These are phyloP conservation scores for Phalaenopsis equestris DNA, from an alignment of 106 monocot species.

Conservation along the genomic window DNA sequence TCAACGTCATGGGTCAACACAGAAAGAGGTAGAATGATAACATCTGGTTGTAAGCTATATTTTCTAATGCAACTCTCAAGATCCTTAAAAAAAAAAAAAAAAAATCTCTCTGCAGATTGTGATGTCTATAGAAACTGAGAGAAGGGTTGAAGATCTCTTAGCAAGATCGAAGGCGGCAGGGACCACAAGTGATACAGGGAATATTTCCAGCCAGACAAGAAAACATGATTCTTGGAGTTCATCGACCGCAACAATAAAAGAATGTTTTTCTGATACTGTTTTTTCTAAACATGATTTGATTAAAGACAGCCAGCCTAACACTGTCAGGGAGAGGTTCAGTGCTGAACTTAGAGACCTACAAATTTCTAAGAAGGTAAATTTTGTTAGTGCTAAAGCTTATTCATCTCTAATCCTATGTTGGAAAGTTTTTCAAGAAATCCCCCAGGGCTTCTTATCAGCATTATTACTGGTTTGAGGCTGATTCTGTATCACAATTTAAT, in stretches of 20 bases:
- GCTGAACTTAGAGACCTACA: constrained; percentile 67
- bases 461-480: neutral
- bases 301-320: constrained; percentile 12
- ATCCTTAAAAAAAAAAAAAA: neutral
- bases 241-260: constrained; percentile 25
- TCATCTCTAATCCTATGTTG: neutral
- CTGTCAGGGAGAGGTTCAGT: constrained; percentile 47
- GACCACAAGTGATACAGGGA: constrained; percentile 15
- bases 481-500: neutral
- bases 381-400: neutral
- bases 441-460: neutral
- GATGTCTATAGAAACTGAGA: constrained; percentile 87
- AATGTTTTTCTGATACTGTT: constrained; percentile 14
- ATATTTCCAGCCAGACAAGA: constrained; percentile 30
- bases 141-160: constrained; percentile 69
- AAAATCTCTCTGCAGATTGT: constrained; percentile 50
- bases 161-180: constrained; percentile 40
- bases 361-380: constrained; percentile 62
- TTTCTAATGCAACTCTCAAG: neutral
- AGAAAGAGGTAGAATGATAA: constrained; percentile 64
- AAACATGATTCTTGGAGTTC: constrained; percentile 25
- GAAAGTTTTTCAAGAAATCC: neutral
- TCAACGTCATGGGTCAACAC: constrained; percentile 90
- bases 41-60: neutral
- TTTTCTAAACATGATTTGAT: constrained; percentile 12